Percentiles rank a stretch among this genome's conserved stretches.
Conservation (phyloP, 2,329 filamentous ascomycete species). For the Beauveria bassiana region DNA sequence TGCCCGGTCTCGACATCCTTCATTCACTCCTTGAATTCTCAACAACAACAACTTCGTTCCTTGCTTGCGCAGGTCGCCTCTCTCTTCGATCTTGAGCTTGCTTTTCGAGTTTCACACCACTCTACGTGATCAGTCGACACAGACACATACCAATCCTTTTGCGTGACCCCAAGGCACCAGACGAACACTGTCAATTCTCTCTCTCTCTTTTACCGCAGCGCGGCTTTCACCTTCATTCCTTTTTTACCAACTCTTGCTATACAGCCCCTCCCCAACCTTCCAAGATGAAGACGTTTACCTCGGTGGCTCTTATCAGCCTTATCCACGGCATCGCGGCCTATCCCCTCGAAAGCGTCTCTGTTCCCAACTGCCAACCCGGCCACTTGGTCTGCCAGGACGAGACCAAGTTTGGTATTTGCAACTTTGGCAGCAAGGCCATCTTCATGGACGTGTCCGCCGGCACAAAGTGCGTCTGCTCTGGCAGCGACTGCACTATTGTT, state of each 20-base stretch:
- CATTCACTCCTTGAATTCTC: constrained; percentile 2
- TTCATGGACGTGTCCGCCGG: constrained; percentile 9
- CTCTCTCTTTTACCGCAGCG: background rate
- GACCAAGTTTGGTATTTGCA: constrained; percentile 6
- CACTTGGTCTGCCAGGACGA: constrained; percentile 8
- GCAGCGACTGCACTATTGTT: constrained; percentile 7
- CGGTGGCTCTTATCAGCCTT: constrained; percentile 9
- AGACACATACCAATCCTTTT: background rate
- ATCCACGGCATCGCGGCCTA: constrained; percentile 2
- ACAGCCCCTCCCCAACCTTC: background rate
- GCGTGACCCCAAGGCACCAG: constrained; percentile 2
- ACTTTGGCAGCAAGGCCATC: background rate
- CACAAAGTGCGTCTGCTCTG: constrained; percentile 11
- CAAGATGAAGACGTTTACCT: constrained; percentile 6
- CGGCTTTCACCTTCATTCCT: background rate
- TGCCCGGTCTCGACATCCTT: constrained; percentile 1
- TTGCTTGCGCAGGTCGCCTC: constrained; percentile 11
- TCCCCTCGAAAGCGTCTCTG: background rate
- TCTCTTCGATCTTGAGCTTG: constrained; percentile 1
- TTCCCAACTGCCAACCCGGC: background rate
- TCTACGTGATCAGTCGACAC: background rate
- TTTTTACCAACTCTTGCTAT: background rate
- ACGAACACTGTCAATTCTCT: background rate
- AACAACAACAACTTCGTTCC: background rate
- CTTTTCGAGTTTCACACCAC: background rate